These are phyloP conservation scores for Diospyros lotus DNA, from an alignment of 148 eudicot species.

Conservation along the genomic window DNA sequence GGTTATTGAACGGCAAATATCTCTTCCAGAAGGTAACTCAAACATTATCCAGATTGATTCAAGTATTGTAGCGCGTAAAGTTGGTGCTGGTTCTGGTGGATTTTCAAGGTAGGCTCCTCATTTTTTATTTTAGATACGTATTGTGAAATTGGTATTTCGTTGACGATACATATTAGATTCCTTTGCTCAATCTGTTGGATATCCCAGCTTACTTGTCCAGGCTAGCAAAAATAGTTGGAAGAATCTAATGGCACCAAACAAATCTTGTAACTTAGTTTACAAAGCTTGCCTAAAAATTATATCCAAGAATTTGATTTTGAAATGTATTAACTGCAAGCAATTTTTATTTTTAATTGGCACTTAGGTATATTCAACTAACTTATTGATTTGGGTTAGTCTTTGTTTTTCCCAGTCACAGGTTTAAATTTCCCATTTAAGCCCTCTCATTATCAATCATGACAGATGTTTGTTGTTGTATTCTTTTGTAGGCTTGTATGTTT, in stretches of 20 bases:
- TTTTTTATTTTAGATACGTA: not conserved
- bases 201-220: not conserved
- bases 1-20: slow-evolving; percentile 53
- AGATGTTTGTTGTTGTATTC: not conserved
- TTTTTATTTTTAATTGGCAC: too few relatives aligned
- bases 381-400: not conserved
- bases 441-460: not conserved
- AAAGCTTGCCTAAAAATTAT: not conserved
- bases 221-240: not conserved
- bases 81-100: slow-evolving; percentile 99
- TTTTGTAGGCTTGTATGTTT: slow-evolving; percentile 88
- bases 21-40: slow-evolving; percentile 37
- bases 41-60: slow-evolving; percentile 60
- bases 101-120: slow-evolving; percentile 67
- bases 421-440: not conserved
- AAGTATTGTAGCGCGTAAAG: slow-evolving; percentile 65
- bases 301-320: too few relatives aligned
- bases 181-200: not conserved
- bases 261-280: not conserved
- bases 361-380: too few relatives aligned
- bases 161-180: not conserved
- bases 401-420: not conserved
- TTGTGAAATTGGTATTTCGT: not conserved
- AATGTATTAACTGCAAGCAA: too few relatives aligned
- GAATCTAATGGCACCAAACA: not conserved